Conservation (phyloP, 768 basidiomycete genomes). For the Cantharellus cinnabarinus region DNA sequence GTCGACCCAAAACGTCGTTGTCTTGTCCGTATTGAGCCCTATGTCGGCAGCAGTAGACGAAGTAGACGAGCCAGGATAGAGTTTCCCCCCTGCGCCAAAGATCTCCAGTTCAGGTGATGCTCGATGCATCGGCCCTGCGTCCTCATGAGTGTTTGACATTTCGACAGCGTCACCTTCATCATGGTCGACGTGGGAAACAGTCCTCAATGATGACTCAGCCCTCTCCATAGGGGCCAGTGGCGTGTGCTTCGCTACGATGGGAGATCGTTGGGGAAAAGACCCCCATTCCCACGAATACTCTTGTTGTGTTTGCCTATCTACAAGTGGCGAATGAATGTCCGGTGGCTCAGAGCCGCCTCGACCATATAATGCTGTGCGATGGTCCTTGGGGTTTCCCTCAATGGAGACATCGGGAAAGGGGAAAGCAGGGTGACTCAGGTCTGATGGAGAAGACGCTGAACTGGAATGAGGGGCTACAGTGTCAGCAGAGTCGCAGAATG, state of each 20-base stretch:
- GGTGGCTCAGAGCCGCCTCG: slow-evolving; percentile 5
- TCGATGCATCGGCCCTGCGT: too few relatives aligned
- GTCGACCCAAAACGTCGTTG: slow-evolving; percentile 37
- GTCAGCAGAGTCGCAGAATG: too few relatives aligned
- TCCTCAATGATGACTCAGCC: too few relatives aligned
- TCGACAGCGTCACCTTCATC: too few relatives aligned
- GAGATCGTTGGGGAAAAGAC: slow-evolving; percentile 64
- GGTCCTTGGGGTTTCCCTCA: not conserved
- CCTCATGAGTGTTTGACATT: too few relatives aligned
- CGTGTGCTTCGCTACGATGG: slow-evolving; percentile 20
- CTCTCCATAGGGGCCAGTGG: too few relatives aligned
- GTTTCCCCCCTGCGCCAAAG: not conserved
- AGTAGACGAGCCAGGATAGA: not conserved
- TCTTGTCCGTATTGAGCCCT: slow-evolving; percentile 19
- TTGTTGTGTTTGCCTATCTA: not conserved
- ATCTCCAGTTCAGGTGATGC: not conserved
- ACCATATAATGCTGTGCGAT: not conserved
- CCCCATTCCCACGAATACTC: slow-evolving; percentile 95
- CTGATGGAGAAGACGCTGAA: not conserved
- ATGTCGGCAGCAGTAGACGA: too few relatives aligned
- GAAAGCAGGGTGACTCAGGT: not conserved
- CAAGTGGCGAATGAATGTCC: not conserved
- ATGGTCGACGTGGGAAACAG: too few relatives aligned
- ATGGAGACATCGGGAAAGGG: not conserved
- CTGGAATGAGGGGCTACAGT: not conserved